Conservation (phyloP, 2,329 filamentous ascomycete species). For the Aureobasidium sp. region DNA sequence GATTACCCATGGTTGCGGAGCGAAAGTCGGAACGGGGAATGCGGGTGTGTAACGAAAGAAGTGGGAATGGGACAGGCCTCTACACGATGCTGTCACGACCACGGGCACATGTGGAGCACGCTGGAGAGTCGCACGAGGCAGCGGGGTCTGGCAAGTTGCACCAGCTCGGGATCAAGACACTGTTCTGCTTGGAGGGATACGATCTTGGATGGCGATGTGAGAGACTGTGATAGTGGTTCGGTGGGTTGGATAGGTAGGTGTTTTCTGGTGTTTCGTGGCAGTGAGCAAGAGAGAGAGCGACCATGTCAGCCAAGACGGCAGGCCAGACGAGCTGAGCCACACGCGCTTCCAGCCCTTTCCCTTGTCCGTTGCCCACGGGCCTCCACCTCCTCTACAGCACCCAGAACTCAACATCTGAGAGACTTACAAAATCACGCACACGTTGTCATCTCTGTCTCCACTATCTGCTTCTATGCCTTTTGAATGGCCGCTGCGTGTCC, state of each 20-base stretch:
- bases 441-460: not conserved
- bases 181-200: not conserved
- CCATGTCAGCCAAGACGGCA: not conserved
- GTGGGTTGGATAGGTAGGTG: not conserved
- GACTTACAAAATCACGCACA: slow-evolving; percentile 3
- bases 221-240: not conserved
- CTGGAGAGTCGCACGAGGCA: not conserved
- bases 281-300: not conserved
- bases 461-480: not conserved
- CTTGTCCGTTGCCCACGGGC: not conserved
- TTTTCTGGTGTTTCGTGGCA: not conserved
- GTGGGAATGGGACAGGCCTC: not conserved
- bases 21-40: not conserved
- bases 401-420: not conserved
- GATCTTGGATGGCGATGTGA: not conserved
- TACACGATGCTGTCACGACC: slow-evolving; percentile 43
- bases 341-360: not conserved
- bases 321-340: not conserved
- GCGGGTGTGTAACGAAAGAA: slow-evolving; percentile 7
- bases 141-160: not conserved
- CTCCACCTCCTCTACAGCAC: not conserved
- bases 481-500: not conserved
- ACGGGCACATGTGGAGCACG: slow-evolving; percentile 18
- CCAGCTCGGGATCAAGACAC: not conserved
- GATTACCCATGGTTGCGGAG: slow-evolving; percentile 58